Percentiles rank a stretch among this genome's conserved stretches.
phyloP scores from a whole-genome alignment of 768 basidiomycete species.

The Naematelia encephala region DNA sequence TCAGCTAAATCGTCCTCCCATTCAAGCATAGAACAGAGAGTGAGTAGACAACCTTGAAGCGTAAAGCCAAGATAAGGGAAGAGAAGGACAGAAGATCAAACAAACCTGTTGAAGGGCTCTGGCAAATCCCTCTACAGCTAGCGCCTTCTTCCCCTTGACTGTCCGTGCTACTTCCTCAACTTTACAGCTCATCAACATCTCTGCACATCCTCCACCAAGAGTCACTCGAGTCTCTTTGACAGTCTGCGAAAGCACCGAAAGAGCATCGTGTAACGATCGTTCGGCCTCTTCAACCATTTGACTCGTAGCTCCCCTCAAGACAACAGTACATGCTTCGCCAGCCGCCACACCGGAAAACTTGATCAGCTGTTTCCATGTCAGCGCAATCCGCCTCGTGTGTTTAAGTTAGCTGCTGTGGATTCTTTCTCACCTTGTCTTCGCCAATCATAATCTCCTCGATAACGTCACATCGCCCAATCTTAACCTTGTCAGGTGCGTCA shows the following conservation, averaged over 20 bases:
- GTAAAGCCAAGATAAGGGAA: no score
- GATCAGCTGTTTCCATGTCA: conserved; percentile 69
- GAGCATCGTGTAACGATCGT: conserved; percentile 92
- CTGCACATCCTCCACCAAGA: conserved; percentile 93
- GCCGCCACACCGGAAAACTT: conserved; percentile 99
- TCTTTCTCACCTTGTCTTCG: conserved; percentile 79
- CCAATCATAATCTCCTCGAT: conserved; percentile 99
- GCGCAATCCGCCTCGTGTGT: no score
- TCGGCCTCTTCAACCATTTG: conserved; percentile 99
- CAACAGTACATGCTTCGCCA: conserved; percentile 95
- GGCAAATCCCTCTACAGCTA: conserved; percentile 89
- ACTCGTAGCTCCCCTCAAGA: conserved; percentile 91
- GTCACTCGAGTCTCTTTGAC: conserved; percentile 94
- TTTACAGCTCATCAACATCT: conserved; percentile 95
- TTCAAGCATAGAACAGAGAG: background rate
- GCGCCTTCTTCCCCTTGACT: conserved; percentile 89
- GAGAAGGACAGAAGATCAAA: background rate
- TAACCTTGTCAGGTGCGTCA: conserved; percentile 84
- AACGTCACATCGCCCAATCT: conserved; percentile 85
- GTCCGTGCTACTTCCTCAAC: conserved; percentile 82
- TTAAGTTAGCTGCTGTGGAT: no score
- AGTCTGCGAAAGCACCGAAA: conserved; percentile 94
- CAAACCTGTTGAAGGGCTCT: conserved; percentile 69
- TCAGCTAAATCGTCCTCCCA: background rate
- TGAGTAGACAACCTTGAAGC: no score